phyloP scores from a whole-genome alignment of 2,329 filamentous ascomycete genomes.

The Pseudogymnoascus sp. region DNA sequence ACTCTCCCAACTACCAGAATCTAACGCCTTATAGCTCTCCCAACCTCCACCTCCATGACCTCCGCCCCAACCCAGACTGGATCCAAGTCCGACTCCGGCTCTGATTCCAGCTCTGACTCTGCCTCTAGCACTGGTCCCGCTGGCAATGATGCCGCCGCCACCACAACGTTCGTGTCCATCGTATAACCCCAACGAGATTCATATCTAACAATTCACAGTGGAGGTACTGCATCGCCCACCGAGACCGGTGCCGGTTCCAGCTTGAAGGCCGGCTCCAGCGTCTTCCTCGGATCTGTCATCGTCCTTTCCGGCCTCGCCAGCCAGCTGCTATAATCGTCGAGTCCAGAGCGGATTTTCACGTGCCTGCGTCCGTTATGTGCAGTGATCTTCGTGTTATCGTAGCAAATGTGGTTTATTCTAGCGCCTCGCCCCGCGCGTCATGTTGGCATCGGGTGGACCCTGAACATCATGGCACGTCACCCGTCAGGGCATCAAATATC shows the following conservation, averaged over 20 bases:
- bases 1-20: not conserved
- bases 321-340: conserved; percentile 1
- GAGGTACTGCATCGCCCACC: not conserved
- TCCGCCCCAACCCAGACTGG: conserved; percentile 15
- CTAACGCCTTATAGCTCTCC: conserved; percentile 13
- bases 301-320: conserved; percentile 9
- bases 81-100: conserved; percentile 11
- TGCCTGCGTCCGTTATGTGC: not conserved
- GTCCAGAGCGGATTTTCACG: not conserved
- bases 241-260: conserved; percentile 2
- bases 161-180: conserved; percentile 10
- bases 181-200: not conserved
- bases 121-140: conserved; percentile 12
- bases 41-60: conserved; percentile 11
- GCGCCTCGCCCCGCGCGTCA: conserved; percentile 1
- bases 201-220: conserved; percentile 2
- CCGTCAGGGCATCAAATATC: not conserved
- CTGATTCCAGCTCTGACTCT: conserved; percentile 12
- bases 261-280: conserved; percentile 1
- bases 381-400: not conserved
- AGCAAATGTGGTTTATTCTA: conserved; percentile 1
- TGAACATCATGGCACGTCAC: not conserved
- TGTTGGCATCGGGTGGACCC: not conserved
- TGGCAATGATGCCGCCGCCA: conserved; percentile 10
- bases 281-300: conserved; percentile 6